Percentiles rank a stretch among this genome's conserved stretches.
Evolutionary conservation across 106 monocot genomes (phyloP).

Genomic region (Platanthera guangdongensis): DNA sequence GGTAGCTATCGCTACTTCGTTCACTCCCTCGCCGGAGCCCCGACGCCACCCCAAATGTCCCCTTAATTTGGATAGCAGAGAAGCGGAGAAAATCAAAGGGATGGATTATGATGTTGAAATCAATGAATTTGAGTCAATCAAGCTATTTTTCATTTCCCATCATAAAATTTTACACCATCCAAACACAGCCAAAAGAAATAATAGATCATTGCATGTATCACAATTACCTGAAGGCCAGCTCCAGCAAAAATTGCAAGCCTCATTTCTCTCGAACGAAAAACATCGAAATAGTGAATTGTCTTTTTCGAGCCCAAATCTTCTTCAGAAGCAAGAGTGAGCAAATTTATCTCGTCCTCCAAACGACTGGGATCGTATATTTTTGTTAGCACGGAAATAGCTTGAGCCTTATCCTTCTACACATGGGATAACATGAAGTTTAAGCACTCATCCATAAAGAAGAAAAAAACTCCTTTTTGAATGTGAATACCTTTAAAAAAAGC

Average conservation of each 20-base stretch:
- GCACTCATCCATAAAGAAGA: neutral
- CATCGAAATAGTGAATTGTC: slow-evolving; percentile 36
- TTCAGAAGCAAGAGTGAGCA: slow-evolving; percentile 41
- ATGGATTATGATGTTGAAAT: too few species aligned
- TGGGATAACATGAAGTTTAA: neutral
- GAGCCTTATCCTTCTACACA: slow-evolving; percentile 49
- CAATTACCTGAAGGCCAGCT: slow-evolving; percentile 70
- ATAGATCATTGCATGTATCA: neutral
- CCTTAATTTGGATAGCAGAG: too few species aligned
- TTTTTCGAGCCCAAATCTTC: slow-evolving; percentile 21
- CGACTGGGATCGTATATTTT: slow-evolving; percentile 60
- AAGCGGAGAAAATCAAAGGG: too few species aligned
- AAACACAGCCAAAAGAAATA: neutral
- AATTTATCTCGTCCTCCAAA: slow-evolving; percentile 56
- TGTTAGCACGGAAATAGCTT: slow-evolving; percentile 53
- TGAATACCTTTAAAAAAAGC: slow-evolving; percentile 53
- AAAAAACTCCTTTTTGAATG: neutral
- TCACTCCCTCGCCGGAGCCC: too few species aligned
- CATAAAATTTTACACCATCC: neutral
- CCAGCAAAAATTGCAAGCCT: slow-evolving; percentile 69
- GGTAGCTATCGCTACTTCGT: too few species aligned
- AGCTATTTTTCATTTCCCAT: neutral
- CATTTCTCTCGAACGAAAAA: slow-evolving; percentile 63
- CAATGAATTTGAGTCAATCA: too few species aligned
- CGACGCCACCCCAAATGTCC: too few species aligned